Conservation (phyloP, 179 eudicot species). For the Beta lomatogona region DNA sequence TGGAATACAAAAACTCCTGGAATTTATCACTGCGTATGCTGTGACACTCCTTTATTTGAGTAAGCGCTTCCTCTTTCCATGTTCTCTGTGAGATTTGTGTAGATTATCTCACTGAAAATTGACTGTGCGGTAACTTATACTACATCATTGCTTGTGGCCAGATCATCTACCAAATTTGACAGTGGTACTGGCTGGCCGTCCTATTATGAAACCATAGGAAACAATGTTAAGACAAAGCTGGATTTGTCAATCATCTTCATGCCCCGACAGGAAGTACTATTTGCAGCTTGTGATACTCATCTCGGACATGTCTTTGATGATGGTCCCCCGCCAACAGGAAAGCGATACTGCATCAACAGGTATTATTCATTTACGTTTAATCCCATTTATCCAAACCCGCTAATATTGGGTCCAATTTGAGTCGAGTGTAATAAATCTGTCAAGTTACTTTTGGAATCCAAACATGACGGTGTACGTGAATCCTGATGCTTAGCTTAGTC, state of each 20-base stretch:
- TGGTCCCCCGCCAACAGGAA: conserved; percentile 90
- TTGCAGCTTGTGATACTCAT: conserved; percentile 81
- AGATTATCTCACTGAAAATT: background rate
- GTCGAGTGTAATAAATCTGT: background rate
- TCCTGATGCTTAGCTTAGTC: too few relatives aligned
- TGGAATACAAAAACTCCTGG: conserved; percentile 87
- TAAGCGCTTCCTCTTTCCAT: conserved; percentile 35
- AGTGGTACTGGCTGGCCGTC: conserved; percentile 99
- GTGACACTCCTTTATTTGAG: conserved; percentile 90
- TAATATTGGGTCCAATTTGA: too few relatives aligned
- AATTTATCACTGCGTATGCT: conserved; percentile 86
- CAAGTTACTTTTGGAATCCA: background rate
- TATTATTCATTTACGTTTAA: conserved; percentile 12
- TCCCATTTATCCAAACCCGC: background rate
- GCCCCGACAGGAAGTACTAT: conserved; percentile 85
- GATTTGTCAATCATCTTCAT: conserved; percentile 87
- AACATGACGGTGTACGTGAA: too few relatives aligned
- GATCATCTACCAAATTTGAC: conserved; percentile 88
- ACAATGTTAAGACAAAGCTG: conserved; percentile 80
- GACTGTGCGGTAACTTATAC: background rate
- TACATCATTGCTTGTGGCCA: conserved; percentile 25
- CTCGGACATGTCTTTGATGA: conserved; percentile 94
- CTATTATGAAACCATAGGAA: conserved; percentile 65
- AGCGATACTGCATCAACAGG: conserved; percentile 93
- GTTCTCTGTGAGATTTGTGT: background rate